Conservation (phyloP, 2,329 filamentous ascomycete genomes). For the Penicillium sp. region DNA sequence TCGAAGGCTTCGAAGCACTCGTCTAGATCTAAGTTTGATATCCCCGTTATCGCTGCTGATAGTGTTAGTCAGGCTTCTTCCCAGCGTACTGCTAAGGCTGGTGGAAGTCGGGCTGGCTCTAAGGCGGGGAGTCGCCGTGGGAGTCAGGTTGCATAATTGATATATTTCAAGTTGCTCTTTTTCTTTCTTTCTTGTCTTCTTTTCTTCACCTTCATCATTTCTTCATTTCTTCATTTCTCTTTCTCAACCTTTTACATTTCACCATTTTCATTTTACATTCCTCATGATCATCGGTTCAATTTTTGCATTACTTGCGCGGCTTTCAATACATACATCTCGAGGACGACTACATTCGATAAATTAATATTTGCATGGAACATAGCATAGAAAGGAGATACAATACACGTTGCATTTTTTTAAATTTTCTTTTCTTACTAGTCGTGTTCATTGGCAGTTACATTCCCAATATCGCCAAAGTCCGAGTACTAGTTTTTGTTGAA, state of each 20-base stretch:
- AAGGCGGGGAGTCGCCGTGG: constrained; percentile 33
- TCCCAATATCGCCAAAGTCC: too few species aligned
- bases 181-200: background rate
- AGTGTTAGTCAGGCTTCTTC: constrained; percentile 47
- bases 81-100: constrained; percentile 39
- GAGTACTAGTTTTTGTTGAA: too few species aligned
- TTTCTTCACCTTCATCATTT: background rate
- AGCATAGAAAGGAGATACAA: background rate
- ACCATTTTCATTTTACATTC: too few species aligned
- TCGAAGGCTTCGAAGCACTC: constrained; percentile 34
- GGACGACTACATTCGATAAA: background rate
- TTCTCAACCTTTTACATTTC: background rate
- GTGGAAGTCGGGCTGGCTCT: constrained; percentile 31
- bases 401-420: background rate
- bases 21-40: constrained; percentile 43
- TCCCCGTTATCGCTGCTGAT: constrained; percentile 43
- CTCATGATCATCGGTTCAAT: too few species aligned
- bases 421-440: too few species aligned
- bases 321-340: background rate
- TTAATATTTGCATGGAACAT: constrained; percentile 1
- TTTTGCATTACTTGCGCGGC: constrained; percentile 3
- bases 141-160: constrained; percentile 31
- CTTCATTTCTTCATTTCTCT: background rate
- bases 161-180: background rate
- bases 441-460: too few species aligned